A percentile compares a stretch with the other conserved stretches of the same genome.
Evolutionary conservation across 495 filamentous ascomycete species (phyloP).

Genomic region (Trichocladium antarcticum): DNA sequence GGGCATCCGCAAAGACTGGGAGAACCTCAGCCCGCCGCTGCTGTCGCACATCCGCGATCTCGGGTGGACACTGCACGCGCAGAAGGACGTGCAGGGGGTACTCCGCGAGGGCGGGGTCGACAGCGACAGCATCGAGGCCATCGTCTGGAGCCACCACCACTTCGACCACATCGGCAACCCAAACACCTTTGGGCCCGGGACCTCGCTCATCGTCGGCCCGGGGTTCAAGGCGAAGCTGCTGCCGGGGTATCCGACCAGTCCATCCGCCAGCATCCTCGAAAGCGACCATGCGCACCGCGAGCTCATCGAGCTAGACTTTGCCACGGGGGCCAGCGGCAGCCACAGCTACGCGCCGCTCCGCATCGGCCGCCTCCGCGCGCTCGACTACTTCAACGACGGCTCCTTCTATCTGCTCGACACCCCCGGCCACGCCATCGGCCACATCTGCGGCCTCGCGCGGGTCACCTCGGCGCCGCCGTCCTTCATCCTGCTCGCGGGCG

Average conservation of each 20-base stretch:
- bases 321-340: not conserved
- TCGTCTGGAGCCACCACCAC: conserved; percentile 52
- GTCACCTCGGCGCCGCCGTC: conserved; percentile 35
- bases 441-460: conserved; percentile 46
- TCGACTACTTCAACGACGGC: conserved; percentile 53
- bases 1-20: conserved; percentile 43
- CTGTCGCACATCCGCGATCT: conserved; percentile 13
- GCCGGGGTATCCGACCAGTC: conserved; percentile 43
- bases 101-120: conserved; percentile 38
- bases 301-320: conserved; percentile 39
- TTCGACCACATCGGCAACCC: conserved; percentile 52
- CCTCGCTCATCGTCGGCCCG: conserved; percentile 46
- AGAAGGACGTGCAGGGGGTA: conserved; percentile 42
- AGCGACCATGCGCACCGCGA: conserved; percentile 33
- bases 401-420: conserved; percentile 47
- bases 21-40: conserved; percentile 33
- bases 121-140: conserved; percentile 39
- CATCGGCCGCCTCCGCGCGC: conserved; percentile 41
- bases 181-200: conserved; percentile 38
- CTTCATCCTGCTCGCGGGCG: conserved; percentile 48
- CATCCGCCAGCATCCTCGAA: conserved; percentile 32
- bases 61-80: conserved; percentile 25
- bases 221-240: conserved; percentile 39
- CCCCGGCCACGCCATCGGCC: conserved; percentile 47
- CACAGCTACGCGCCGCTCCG: conserved; percentile 15